Conservation (phyloP, 345 rosid genomes). For the Rhodamnia argentea region DNA sequence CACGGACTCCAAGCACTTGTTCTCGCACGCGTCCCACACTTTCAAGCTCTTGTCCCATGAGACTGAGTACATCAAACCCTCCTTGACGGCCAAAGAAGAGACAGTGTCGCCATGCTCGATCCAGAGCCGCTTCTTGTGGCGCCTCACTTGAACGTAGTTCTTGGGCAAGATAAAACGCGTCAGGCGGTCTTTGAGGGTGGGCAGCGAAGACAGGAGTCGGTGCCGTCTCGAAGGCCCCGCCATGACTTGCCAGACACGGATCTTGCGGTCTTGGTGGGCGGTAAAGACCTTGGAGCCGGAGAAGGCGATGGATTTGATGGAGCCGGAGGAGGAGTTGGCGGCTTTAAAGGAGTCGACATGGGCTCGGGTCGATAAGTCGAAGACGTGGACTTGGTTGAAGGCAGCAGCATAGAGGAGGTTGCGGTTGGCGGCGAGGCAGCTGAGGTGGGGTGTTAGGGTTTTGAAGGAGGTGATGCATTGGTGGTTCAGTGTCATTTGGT, state of each 20-base stretch:
- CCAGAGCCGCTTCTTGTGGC: slow-evolving; percentile 42
- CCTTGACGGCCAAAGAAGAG: slow-evolving; percentile 18
- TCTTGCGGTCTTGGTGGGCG: slow-evolving; percentile 43
- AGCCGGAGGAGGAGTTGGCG: slow-evolving; percentile 15
- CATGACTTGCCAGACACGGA: slow-evolving; percentile 25
- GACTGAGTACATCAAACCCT: slow-evolving; percentile 29
- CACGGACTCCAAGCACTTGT: slow-evolving; percentile 33
- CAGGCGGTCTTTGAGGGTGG: slow-evolving; percentile 26
- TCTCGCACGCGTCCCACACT: slow-evolving; percentile 18
- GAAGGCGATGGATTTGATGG: slow-evolving; percentile 34
- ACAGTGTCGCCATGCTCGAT: slow-evolving; percentile 37
- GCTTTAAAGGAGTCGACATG: slow-evolving; percentile 13
- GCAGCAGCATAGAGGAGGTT: slow-evolving; percentile 33
- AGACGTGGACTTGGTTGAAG: slow-evolving; percentile 24
- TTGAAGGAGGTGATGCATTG: slow-evolving; percentile 13
- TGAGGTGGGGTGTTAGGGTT: slow-evolving; percentile 12
- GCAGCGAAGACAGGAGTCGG: slow-evolving; percentile 29
- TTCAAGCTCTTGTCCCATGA: slow-evolving; percentile 47
- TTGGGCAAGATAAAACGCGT: slow-evolving; percentile 15
- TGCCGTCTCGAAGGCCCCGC: slow-evolving; percentile 4
- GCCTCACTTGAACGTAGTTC: slow-evolving; percentile 30
- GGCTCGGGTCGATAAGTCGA: slow-evolving; percentile 9
- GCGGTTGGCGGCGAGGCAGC: slow-evolving; percentile 24
- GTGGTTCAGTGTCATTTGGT: background rate
- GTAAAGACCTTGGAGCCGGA: slow-evolving; percentile 22